Percentiles rank a stretch among this genome's conserved stretches.
Conservation (phyloP, 108 stramenopile genomes). For the Skeletonema potamos region DNA sequence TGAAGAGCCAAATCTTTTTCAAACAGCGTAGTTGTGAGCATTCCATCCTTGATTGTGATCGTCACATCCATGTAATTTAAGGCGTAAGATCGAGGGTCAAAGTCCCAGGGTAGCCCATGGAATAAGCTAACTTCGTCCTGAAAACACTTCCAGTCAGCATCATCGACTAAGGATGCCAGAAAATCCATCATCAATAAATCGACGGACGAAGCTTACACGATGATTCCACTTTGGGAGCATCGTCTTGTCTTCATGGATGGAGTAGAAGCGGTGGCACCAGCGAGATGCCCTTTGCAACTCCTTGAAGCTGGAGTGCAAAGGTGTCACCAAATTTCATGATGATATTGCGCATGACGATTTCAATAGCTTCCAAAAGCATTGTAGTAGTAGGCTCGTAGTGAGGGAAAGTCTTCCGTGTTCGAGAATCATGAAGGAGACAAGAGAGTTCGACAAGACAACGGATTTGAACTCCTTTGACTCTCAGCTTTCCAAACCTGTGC, state of each 20-base stretch:
- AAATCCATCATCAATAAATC: slow-evolving; percentile 35
- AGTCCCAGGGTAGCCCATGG: slow-evolving; percentile 16
- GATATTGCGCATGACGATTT: slow-evolving; percentile 15
- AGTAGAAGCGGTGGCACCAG: slow-evolving; percentile 12
- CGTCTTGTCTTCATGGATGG: slow-evolving; percentile 7
- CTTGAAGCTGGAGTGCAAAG: slow-evolving; percentile 7
- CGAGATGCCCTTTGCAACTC: slow-evolving; percentile 28
- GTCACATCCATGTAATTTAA: slow-evolving; percentile 23
- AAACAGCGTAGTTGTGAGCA: slow-evolving; percentile 14
- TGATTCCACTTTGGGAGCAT: background rate
- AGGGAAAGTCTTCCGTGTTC: background rate
- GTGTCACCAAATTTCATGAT: slow-evolving; percentile 17
- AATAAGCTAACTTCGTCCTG: background rate
- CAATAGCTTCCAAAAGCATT: slow-evolving; percentile 17
- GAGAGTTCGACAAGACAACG: background rate
- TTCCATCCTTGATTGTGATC: slow-evolving; percentile 4
- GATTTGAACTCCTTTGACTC: slow-evolving; percentile 7
- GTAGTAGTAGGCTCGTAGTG: slow-evolving; percentile 3
- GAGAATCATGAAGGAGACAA: background rate
- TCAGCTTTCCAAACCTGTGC: background rate
- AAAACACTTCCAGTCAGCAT: slow-evolving; percentile 12
- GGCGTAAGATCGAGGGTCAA: background rate
- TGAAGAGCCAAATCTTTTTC: slow-evolving; percentile 8
- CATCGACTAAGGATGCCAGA: slow-evolving; percentile 9
- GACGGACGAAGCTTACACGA: background rate